phyloP scores from a whole-genome alignment of 169 alveolate species.

The Babesia caballi region DNA sequence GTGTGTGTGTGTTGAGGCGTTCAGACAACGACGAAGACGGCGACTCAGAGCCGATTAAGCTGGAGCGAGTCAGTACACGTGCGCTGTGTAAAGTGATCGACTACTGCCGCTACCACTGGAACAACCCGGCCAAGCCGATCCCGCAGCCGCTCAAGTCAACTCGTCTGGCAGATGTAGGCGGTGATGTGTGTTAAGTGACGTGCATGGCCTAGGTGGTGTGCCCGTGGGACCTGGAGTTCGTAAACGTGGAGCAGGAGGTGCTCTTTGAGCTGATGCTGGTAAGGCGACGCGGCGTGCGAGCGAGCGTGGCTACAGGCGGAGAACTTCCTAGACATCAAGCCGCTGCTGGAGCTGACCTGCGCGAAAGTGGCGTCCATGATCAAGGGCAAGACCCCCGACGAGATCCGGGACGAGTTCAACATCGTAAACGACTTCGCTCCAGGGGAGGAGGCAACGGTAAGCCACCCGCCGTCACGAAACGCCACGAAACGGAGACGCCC shows the following conservation, averaged over 20 bases:
- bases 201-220: slow-evolving; percentile 74
- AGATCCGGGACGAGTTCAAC: slow-evolving; percentile 89
- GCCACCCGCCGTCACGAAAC: background rate
- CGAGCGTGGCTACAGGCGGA: slow-evolving; percentile 79
- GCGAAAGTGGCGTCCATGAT: slow-evolving; percentile 94
- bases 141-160: slow-evolving; percentile 91
- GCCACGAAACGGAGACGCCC: no score
- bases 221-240: slow-evolving; percentile 90
- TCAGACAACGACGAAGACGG: slow-evolving; percentile 41
- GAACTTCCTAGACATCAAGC: slow-evolving; percentile 90
- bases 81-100: slow-evolving; percentile 87
- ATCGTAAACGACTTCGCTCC: slow-evolving; percentile 93
- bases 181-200: background rate
- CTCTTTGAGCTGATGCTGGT: slow-evolving; percentile 88
- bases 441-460: slow-evolving; percentile 89
- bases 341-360: slow-evolving; percentile 88
- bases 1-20: background rate
- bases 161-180: slow-evolving; percentile 77
- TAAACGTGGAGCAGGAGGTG: slow-evolving; percentile 88
- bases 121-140: slow-evolving; percentile 89
- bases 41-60: slow-evolving; percentile 85
- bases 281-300: background rate
- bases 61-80: slow-evolving; percentile 86
- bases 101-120: slow-evolving; percentile 87
- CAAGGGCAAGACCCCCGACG: slow-evolving; percentile 92